Evolutionary conservation across 169 alveolate species (phyloP), one percentile per base, ranked within the genome.

Genomic region (Cryptosporidium tyzzeri): DNA sequence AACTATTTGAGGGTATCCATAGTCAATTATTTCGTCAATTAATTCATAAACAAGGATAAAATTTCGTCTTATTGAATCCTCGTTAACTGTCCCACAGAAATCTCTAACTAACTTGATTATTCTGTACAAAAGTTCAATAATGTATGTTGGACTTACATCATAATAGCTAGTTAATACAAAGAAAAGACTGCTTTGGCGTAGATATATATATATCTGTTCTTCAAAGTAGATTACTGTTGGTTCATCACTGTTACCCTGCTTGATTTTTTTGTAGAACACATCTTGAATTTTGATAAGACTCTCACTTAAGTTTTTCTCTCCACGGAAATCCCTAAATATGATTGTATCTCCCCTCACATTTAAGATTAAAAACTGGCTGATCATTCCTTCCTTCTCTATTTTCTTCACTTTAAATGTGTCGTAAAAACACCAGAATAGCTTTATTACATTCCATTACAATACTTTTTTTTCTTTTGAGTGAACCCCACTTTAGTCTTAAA

Each of bases 41-140:
- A 97, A 91, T 94, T 98, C 99, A 91, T 98, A 98, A 9, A 98
- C 97, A 55, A 98, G 91, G 29, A 98, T 96, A 91, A 98, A 98
- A 91, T 98, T 98, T 75, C 95, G 95, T 84, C 99, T 92, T 8
- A 98, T 94, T n/a, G 97, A 92, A 92, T 98, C 99, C 94, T 98
- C 99, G 85, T 94, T 97, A 70, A 98, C 95, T 10, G 97, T 97
- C 18, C 99, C 99, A 86, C 99, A 97, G 93, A 96, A 98, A 91
- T 98, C 99, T 93, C 94, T 61, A 18, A 37, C 39, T 44, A 93
- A 93, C 92, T 95, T 97, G 69, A 96, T 95, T 86, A 97, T 92
- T 35, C 98, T 86, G 84, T 93, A 92, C 33, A 97, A 91, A 39
- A 97, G 91, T 85, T 97, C 99, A 59, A 97, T 71, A 45, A 96